Base-by-base conservation (phyloP, 169 alveolate species). In the Cryptosporidium viatorum region DNA sequence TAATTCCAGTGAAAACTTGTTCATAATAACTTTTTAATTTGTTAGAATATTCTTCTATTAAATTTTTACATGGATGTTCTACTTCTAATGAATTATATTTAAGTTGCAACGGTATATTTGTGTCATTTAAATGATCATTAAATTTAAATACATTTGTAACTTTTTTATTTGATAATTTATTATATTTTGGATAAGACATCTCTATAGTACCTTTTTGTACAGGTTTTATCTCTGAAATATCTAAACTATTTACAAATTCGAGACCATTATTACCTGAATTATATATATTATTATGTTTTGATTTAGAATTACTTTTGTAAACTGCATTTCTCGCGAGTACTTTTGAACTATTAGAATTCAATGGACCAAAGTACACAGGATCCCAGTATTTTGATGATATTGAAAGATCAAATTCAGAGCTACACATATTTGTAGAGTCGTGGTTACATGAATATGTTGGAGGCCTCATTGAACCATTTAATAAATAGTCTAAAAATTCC, bases 341-440 rank as follows among this genome's bases (percentile, higher is more conserved):
- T 29, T 60, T 60, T n/a, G 89, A 80, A 33, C 41, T 59, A 21
- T 16, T 31, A 18, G 89, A 62, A 39, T 37, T 65, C 31, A 80
- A 39, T 6, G 74, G 67, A 3, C 89, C 89, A 31, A 80, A 80
- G 23, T 60, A 80, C 2, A 80, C 89, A 5, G 89, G 89, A 41
- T 80, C 68, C 89, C 89, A 80, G 41, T 58, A 80, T 39, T 80
- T 80, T 41, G 89, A 80, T 18, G 89, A 80, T 31, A 80, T 80
- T 37, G 69, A 29, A 9, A 62, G 75, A 29, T 80, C 89, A 59
- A 43, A 65, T n/a, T 26, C 41, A 10, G 89, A 80, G 52, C 43
- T 26, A 80, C 89, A 80, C 45, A 39, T 43, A 65, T 80, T 80
- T 37, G 75, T 59, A 45, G 89, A 80, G 23, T 14, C 29, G 39